These are phyloP conservation scores for Yamadazyma kanchanaburiensis DNA, from an alignment of 1,139 yeast genomes.

Conservation along the genomic window DNA sequence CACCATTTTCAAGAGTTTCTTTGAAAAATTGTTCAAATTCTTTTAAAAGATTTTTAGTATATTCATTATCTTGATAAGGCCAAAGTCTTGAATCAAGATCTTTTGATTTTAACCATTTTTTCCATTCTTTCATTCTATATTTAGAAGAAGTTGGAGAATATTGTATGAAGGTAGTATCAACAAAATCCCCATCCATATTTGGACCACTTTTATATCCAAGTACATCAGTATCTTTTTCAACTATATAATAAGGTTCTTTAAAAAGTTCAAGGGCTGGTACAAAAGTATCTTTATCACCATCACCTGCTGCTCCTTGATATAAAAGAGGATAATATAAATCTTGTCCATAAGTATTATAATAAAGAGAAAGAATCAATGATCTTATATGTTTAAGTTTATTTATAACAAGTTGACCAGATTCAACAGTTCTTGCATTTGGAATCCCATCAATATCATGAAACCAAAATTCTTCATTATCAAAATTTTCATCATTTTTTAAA, in stretches of 20 bases:
- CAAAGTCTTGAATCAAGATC: constrained; percentile 27
- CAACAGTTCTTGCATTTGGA: constrained; percentile 27
- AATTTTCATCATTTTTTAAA: constrained; percentile 20
- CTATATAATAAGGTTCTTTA: constrained; percentile 31
- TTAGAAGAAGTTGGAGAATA: constrained; percentile 26
- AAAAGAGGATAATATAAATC: constrained; percentile 7
- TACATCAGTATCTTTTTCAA: constrained; percentile 19
- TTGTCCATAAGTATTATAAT: constrained; percentile 28
- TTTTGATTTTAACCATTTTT: constrained; percentile 19
- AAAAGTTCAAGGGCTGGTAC: constrained; percentile 37
- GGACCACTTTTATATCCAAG: constrained; percentile 20
- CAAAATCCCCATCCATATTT: constrained; percentile 16
- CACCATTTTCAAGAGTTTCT: constrained; percentile 4
- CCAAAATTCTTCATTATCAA: constrained; percentile 20
- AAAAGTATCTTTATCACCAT: constrained; percentile 28
- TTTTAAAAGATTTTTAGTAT: constrained; percentile 18
- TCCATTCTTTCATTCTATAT: constrained; percentile 25
- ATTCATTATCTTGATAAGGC: constrained; percentile 28
- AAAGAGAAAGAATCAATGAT: constrained; percentile 27
- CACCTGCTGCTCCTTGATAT: constrained; percentile 8
- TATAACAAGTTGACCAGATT: constrained; percentile 36
- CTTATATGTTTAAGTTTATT: constrained; percentile 29
- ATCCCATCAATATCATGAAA: constrained; percentile 33
- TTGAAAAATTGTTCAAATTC: constrained; percentile 18
- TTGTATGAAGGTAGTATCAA: constrained; percentile 33